Evolutionary conservation across 495 filamentous ascomycete genomes (phyloP).

Genomic region (Neurospora intermedia): DNA sequence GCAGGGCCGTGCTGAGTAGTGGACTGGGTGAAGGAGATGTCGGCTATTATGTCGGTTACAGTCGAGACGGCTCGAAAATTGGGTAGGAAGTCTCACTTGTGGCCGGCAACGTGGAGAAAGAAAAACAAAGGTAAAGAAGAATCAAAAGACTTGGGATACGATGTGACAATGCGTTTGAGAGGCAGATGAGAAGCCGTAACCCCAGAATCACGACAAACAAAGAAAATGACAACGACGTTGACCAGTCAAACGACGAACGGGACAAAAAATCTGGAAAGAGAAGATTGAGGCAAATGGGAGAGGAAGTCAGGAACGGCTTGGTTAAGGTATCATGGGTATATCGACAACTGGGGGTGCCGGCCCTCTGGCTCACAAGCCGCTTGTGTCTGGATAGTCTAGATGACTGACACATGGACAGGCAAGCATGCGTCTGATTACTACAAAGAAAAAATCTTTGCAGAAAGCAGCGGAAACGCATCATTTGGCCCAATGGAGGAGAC

Average conservation of each 20-base stretch:
- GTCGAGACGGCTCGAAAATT: neutral
- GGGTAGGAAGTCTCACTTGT: neutral
- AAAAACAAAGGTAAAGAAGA: neutral
- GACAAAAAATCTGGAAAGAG: slow-evolving; percentile 5
- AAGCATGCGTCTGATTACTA: neutral
- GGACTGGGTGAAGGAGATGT: neutral
- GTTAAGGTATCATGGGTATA: neutral
- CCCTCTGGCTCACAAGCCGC: neutral
- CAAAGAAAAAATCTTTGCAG: neutral
- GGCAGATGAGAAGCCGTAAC: neutral
- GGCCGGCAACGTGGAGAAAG: neutral
- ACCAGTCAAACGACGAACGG: slow-evolving; percentile 1
- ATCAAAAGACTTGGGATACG: neutral
- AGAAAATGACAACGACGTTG: slow-evolving; percentile 1
- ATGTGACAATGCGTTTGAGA: neutral
- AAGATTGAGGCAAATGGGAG: neutral
- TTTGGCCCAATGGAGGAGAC: neutral
- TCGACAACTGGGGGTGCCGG: neutral
- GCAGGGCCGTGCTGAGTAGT: neutral
- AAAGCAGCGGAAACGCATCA: neutral
- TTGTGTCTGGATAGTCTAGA: neutral
- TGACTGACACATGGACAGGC: neutral
- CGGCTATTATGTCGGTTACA: neutral
- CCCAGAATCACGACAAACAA: neutral
- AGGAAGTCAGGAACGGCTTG: neutral